phyloP scores from a whole-genome alignment of 2,329 filamentous ascomycete genomes.

The Monosporascus ibericus region DNA sequence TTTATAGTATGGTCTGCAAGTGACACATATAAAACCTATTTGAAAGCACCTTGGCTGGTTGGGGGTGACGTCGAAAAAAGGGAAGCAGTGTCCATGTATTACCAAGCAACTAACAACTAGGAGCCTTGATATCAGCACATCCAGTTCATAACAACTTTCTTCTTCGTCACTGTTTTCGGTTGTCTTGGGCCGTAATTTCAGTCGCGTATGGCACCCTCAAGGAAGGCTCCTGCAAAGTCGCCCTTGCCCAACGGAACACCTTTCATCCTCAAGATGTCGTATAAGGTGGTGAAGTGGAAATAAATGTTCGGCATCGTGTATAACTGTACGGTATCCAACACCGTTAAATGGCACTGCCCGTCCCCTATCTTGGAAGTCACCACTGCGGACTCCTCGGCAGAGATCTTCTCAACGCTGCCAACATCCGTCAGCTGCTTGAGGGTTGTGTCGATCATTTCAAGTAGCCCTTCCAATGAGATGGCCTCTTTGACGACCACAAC shows the following conservation, averaged over 20 bases:
- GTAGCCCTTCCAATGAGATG: conserved; percentile 28
- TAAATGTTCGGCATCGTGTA: conserved; percentile 55
- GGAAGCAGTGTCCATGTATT: too few species aligned
- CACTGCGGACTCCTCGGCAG: conserved; percentile 26
- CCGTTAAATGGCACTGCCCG: conserved; percentile 19
- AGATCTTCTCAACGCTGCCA: conserved; percentile 24
- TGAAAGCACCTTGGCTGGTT: too few species aligned
- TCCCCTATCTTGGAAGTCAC: conserved; percentile 27
- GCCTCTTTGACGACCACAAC: conserved; percentile 22
- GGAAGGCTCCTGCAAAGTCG: conserved; percentile 32
- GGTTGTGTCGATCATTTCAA: conserved; percentile 26
- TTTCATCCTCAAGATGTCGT: conserved; percentile 54
- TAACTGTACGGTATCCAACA: conserved; percentile 36
- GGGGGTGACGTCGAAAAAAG: too few species aligned
- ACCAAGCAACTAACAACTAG: too few species aligned
- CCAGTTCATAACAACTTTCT: too few species aligned
- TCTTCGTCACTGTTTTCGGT: too few species aligned
- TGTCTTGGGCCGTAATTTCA: too few species aligned
- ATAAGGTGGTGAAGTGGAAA: conserved; percentile 57
- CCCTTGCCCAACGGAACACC: conserved; percentile 57
- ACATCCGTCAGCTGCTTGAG: conserved; percentile 20
- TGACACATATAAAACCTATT: too few species aligned
- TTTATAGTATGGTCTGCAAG: too few species aligned
- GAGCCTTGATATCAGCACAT: background rate
- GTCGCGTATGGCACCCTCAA: too few species aligned